Evolutionary conservation across 1,139 yeast species (phyloP), one percentile per base, ranked within the genome.

Genomic region (Pichia sp.): DNA sequence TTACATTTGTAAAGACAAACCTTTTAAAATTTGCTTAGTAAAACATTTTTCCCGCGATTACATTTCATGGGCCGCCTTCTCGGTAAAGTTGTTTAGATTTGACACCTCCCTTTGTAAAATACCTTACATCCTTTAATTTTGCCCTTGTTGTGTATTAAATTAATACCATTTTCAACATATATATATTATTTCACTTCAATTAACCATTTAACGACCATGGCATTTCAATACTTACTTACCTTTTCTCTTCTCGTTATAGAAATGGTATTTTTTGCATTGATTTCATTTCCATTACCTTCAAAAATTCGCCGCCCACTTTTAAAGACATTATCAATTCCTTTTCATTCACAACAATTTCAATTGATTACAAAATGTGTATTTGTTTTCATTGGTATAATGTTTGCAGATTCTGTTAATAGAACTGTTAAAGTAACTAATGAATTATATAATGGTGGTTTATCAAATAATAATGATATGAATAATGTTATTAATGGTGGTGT

Each of bases 251-350:
- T 91, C 50, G 76, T 84, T 42, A 53, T 74, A 24, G 98, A 93
- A 65, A 80, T 89, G 80, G 76, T 65, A n/a, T 67, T 85, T 43
- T 91, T 91, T 69, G 74, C 88, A 47, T 60, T 85, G 31, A 74
- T 93, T 54, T 87, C 95, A 13, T 65, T 89, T 41, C 98, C 98
- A 24, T 68, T 87, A 49, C 98, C 98, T 25, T 73, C 88, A 39
- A 68, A 65, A 45, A 60, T 82, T 48, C 79, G 96, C 56, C 78
- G 80, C 57, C 79, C 79, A 19, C 69, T 88, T 29, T 72, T 91
- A 48, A 60, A 69, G 30, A 68, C 80, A 2, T 68, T 85, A 23
- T 69, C 86, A 34, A 76, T 75, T 22, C 93, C 94, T 14, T 82
- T 86, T 61, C 68, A 78, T 46, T 74, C 80, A 43, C 79, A 79